Evolutionary conservation across 2,329 filamentous ascomycete genomes (phyloP), one percentile per base, ranked within the genome.

Genomic region (Sordariomycetes sp.): DNA sequence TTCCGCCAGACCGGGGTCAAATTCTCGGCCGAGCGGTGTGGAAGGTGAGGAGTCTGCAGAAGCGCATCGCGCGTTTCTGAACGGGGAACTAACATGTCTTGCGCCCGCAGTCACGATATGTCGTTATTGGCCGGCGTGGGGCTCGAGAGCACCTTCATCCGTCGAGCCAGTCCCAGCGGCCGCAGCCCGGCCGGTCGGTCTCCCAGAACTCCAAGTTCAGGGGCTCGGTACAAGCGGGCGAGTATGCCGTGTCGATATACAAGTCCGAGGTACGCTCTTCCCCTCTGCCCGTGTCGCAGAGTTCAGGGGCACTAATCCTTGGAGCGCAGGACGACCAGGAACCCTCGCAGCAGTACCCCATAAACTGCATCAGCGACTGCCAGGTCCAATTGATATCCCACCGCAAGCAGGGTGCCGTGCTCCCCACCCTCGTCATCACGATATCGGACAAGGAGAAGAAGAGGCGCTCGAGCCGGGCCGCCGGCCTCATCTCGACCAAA

Each of bases 371-470:
- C 57, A 74, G 74, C 58, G 79, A 82, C 59, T 86, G 81, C 62
- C 76, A 81, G 62, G 75, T 85, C 35, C 81, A 85, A 66, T 76
- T 78, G 67, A 62, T 85, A 18, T 74, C 81, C 50, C 79, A 86
- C 64, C 79, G 82, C 55, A 87, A 87, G 64, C 81, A 85, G 64
- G 79, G 79, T 0, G 78, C 80, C 12, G 73, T 79, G 4, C 69
- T 83, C 8, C 82, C 82, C 1, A 87, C 84, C 6, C 74, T 87
- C 14, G 72, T 85, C 53, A 66, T 87, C 43, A 80, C 74, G 62
- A 70, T 87, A 54, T 74, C 77, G 43, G 82, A 86, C 62, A 85
- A 82, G 66, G 73, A 83, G 61, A 79, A 81, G 58, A 87, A 86
- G 64, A 79, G 84, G 55, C 77, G 84, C 60, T 87, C 84, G 53